Evolutionary conservation across 345 rosid genomes (phyloP).

Genomic region (Boechera divaricarpa): DNA sequence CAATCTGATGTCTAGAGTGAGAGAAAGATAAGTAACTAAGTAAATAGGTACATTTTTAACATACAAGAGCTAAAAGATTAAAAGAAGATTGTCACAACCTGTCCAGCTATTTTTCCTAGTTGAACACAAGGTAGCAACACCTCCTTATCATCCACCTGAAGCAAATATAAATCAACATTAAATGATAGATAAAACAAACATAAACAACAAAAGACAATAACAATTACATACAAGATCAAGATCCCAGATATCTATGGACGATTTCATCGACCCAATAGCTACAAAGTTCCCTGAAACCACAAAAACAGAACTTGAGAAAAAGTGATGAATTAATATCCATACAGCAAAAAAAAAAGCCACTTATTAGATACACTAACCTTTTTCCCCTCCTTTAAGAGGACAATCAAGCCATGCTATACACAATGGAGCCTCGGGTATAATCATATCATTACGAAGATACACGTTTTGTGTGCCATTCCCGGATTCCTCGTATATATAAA

Average conservation of each 20-base stretch:
- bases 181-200: background rate
- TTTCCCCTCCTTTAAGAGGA: too few species aligned
- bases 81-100: conserved; percentile 40
- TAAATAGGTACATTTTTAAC: background rate
- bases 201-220: background rate
- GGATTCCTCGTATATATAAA: too few species aligned
- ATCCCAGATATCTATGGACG: conserved; percentile 72
- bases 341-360: too few species aligned
- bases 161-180: conserved; percentile 29
- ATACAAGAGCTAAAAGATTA: background rate
- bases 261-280: conserved; percentile 71
- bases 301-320: too few species aligned
- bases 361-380: too few species aligned
- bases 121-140: conserved; percentile 63
- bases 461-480: too few species aligned
- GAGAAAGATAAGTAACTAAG: conserved; percentile 41
- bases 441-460: too few species aligned
- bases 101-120: conserved; percentile 60
- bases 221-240: conserved; percentile 70
- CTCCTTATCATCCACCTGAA: conserved; percentile 55
- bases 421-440: too few species aligned
- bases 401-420: too few species aligned
- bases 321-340: too few species aligned
- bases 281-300: too few species aligned
- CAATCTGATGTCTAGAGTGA: conserved; percentile 37